Evolutionary conservation across 352 stramenopile genomes (phyloP), one percentile per base, ranked within the genome.

Genomic region (Stephanocyclus meneghinianus): DNA sequence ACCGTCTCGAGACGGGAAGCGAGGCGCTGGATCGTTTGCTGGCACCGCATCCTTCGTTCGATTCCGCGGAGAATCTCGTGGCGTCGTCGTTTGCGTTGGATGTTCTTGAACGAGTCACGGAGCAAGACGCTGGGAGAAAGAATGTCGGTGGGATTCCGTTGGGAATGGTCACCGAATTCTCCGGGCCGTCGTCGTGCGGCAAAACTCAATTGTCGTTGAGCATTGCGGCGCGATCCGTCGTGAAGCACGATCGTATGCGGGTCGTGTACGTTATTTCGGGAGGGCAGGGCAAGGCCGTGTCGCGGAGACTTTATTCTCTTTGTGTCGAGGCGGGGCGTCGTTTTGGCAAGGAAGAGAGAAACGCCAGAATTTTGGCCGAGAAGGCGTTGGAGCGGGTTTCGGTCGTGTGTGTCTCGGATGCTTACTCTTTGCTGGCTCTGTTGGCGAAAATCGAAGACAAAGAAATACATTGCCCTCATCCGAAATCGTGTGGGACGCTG

Each of bases 121-220:
- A 11, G 13, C 29, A 59, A 15, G n/a, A 59, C 21, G 45, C 1
- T 35, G 26, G 11, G 3, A 6, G 16, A 30, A 35, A 37, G 16
- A 37, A 0, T 0, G 11, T 0, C 9, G 53, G 59, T 30, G 81
- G 81, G 4, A 71, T 88, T 11, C 74, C 63, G 30, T 86, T 84
- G 45, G 81, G 81, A 62, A 71, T 74, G 60, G 75, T 88, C 15
- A 86, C 78, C 0, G 76, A 88, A 81, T 74, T 86, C 45, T 73
- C 74, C 0, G 81, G 81, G 42, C 71, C 74, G 29, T 51, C 81
- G 6, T 78, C 73, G 8, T 80, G 62, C 0, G 77, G 81, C 1
- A 88, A 88, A 59, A 86, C 77, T 6, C 81, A 88, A 53, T 69
- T 88, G 15, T 68, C 74, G 9, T 57, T 88, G 0, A 74, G 42